Percentiles rank a stretch among this genome's conserved stretches.
Conservation (phyloP, 176 grass and related monocot species). For the Ensete glaucum region DNA sequence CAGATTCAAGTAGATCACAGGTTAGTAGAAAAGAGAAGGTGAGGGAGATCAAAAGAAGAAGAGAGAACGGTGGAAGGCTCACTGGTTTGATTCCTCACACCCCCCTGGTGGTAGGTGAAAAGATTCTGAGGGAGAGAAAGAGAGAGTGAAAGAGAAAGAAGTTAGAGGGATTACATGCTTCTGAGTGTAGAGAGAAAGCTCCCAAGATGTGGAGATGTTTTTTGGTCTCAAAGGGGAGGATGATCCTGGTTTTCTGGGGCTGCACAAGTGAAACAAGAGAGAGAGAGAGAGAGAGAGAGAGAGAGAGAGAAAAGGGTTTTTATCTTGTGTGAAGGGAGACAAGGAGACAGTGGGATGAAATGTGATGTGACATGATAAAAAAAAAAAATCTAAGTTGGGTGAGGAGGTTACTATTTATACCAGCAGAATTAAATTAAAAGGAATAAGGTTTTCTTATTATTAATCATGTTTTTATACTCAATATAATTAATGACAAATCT, state of each 20-base stretch:
- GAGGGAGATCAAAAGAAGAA: neutral
- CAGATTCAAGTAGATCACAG: neutral
- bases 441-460: too few relatives aligned
- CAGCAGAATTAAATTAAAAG: neutral
- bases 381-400: conserved; percentile 1
- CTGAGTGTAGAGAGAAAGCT: neutral
- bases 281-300: conserved; percentile 11
- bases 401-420: neutral
- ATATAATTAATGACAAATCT: too few relatives aligned
- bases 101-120: too few relatives aligned
- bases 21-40: neutral
- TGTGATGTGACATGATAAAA: conserved; percentile 68
- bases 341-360: conserved; percentile 32
- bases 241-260: too few relatives aligned
- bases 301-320: neutral
- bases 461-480: too few relatives aligned
- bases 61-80: neutral
- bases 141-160: neutral
- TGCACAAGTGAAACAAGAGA: neutral
- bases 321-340: neutral
- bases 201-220: neutral
- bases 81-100: neutral
- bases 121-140: too few relatives aligned
- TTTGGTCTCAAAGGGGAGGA: neutral
- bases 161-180: neutral